These are phyloP conservation scores for Rhynchosporium agropyri DNA, from an alignment of 2,329 filamentous ascomycete genomes.

Conservation along the genomic window DNA sequence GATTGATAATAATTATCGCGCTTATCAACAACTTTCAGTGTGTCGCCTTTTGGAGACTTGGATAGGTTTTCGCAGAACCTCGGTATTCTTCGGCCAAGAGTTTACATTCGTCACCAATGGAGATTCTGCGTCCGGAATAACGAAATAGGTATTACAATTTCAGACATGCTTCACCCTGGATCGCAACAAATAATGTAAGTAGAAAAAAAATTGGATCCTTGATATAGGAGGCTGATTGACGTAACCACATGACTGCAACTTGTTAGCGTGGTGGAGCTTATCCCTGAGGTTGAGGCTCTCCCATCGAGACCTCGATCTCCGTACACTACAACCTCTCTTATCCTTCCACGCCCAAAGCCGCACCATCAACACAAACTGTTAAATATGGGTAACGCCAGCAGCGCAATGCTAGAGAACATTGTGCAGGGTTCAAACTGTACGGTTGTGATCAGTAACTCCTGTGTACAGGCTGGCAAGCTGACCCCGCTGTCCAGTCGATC, in stretches of 20 bases:
- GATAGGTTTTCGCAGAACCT: too few relatives aligned
- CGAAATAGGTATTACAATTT: too few relatives aligned
- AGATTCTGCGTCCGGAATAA: too few relatives aligned
- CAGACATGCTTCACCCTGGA: too few relatives aligned
- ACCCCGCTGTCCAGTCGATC: slow-evolving; percentile 70
- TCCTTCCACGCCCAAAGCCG: slow-evolving; percentile 20
- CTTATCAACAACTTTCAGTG: too few relatives aligned
- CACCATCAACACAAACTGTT: slow-evolving; percentile 19
- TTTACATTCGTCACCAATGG: too few relatives aligned
- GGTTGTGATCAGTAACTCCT: slow-evolving; percentile 19
- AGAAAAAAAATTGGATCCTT: too few relatives aligned
- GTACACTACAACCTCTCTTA: slow-evolving; percentile 20
- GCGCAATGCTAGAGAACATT: slow-evolving; percentile 87
- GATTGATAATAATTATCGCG: too few relatives aligned
- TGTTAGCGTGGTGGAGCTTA: slow-evolving; percentile 8
- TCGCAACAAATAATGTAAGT: too few relatives aligned
- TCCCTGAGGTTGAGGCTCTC: slow-evolving; percentile 1
- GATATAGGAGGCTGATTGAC: neutral
- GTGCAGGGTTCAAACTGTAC: slow-evolving; percentile 96
- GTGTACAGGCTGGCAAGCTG: slow-evolving; percentile 8
- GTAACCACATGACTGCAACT: slow-evolving; percentile 11
- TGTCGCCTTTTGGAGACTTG: too few relatives aligned
- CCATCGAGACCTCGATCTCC: slow-evolving; percentile 5
- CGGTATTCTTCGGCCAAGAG: too few relatives aligned
- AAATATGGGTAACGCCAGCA: slow-evolving; percentile 70